Base-by-base conservation (phyloP, 768 basidiomycete genomes). In the Tulasnella sp. region DNA sequence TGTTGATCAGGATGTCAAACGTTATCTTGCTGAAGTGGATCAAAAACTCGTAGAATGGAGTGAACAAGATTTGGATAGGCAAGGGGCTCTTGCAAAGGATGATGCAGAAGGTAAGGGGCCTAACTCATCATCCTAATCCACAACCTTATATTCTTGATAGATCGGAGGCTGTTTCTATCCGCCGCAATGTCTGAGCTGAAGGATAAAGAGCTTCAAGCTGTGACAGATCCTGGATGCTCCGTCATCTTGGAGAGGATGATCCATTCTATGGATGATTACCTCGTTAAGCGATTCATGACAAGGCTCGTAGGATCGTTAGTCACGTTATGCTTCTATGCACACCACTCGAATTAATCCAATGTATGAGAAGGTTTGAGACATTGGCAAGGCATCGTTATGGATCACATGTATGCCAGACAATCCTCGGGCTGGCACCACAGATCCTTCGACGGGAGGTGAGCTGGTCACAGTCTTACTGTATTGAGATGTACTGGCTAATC, bases 251-350 rank as follows among this genome's bases (percentile, higher is more conserved):
- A 99, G 64, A 73, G 92, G 57, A 81, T 98, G 74, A 62, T 79
- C 8, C 75, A 91, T 61, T 91, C 90, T 1, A 90, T 98, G 85
- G 90, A 95, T 61, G 91, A 96, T 65, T 92, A 91, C 66, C 83
- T 85, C n/a, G 73, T 88, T 45, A 74, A 93, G 48, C 90, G 93
- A 5, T 84, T 98, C 55, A 67, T 88, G 52, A 92, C 95, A 65
- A 79, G 80, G 54, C 67, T 99, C 59, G 73, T 75, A 45, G 91
- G 89, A 64, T 87, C 85, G 84, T 96, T 67, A 75, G 87, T 77
- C 45, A 45, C 46, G 20, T 10, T 27, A 49, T 50, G 28, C 9
- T 15, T 50, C 53, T 28, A 47, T 51, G 47, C 50, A 52, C 42
- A 1, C 22, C 32, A 35, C 48, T 40, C 39, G 37, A 27, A 9